Evolutionary conservation across 2,329 filamentous ascomycete species (phyloP).

Genomic region (Graphium sp.): DNA sequence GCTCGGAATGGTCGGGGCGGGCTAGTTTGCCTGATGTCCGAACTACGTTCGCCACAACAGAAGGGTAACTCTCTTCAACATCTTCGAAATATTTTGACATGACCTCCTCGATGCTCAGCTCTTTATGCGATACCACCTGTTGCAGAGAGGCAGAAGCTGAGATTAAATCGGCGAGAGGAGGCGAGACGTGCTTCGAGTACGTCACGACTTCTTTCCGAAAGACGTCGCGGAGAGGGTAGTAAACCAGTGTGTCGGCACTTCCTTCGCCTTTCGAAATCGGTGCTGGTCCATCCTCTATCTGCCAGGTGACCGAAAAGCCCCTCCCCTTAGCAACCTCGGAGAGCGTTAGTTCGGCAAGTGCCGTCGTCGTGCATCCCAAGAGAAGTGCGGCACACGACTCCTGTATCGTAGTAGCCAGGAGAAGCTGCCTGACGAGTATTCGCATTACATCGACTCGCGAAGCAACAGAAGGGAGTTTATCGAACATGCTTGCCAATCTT

Average conservation of each 20-base stretch:
- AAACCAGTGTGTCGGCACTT: constrained; percentile 21
- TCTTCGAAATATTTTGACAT: constrained; percentile 70
- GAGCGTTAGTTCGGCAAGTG: constrained; percentile 71
- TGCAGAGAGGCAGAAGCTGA: constrained; percentile 9
- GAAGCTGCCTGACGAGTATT: constrained; percentile 54
- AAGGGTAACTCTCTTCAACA: constrained; percentile 69
- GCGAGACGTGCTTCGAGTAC: constrained; percentile 39
- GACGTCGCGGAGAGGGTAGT: constrained; percentile 73
- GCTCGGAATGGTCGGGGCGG: constrained; percentile 13
- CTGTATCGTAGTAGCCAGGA: constrained; percentile 46
- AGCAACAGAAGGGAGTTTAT: constrained; percentile 52
- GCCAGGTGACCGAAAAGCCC: constrained; percentile 68
- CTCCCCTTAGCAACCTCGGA: constrained; percentile 82
- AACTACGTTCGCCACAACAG: constrained; percentile 89
- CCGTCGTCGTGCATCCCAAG: constrained; percentile 75
- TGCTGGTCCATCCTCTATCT: constrained; percentile 55
- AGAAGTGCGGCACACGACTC: constrained; percentile 53
- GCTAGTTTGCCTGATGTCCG: constrained; percentile 74
- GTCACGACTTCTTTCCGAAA: constrained; percentile 63
- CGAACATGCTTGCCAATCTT: constrained; percentile 36
- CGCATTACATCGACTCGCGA: constrained; percentile 58
- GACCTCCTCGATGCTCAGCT: constrained; percentile 78
- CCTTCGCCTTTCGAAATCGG: constrained; percentile 7
- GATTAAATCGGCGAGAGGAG: constrained; percentile 31
- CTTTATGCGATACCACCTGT: constrained; percentile 46